Evolutionary conservation across 768 basidiomycete genomes (phyloP), one percentile per base, ranked within the genome.

Genomic region (Lyophyllum atratum): DNA sequence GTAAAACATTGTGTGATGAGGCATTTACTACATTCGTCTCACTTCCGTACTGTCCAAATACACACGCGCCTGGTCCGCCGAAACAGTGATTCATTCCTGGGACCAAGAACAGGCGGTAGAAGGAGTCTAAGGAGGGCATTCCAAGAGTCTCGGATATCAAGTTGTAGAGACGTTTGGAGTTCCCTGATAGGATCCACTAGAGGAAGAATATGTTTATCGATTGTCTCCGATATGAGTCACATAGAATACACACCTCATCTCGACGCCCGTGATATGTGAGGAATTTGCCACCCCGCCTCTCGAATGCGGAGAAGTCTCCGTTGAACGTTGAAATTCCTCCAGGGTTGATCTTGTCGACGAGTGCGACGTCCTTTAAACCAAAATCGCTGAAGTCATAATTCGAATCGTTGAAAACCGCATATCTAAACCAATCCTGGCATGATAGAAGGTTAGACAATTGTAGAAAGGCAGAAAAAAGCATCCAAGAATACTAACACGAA

Each of bases 341-440:
- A 33, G 39, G 39, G 39, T 40, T 19, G 39, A 40, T 40, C 17
- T 10, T 40, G 17, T n/a, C 39, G 11, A n/a, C 39, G 15, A 40
- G 11, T 19, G 17, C 39, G 4, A 40, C 4, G 50, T 52, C 8
- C 6, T 53, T 34, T 14, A 53, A 17, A 33, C 4, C 33, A 26
- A 62, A 62, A 15, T 45, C 55, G 7, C 29, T 43, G 25, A 56
- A 58, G 51, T 59, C 43, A 19, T 47, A 62, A 2, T 17, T 49
- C 11, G 61, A 49, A 33, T 62, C 57, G 29, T 58, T 62, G 12
- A 58, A 33, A 0, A 62, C 47, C 2, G 54, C 54, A 34, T 46
- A 55, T 49, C 34, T 40, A 44, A 37, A 62, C 61, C 61, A 62
- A 25, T 29, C 57, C 61, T 62, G 33, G 10, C 7, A 19, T 4